Evolutionary conservation across 164 flowering plant species (phyloP), one percentile per base, ranked within the genome.

Genomic region (Tetrastigma voinierianum): DNA sequence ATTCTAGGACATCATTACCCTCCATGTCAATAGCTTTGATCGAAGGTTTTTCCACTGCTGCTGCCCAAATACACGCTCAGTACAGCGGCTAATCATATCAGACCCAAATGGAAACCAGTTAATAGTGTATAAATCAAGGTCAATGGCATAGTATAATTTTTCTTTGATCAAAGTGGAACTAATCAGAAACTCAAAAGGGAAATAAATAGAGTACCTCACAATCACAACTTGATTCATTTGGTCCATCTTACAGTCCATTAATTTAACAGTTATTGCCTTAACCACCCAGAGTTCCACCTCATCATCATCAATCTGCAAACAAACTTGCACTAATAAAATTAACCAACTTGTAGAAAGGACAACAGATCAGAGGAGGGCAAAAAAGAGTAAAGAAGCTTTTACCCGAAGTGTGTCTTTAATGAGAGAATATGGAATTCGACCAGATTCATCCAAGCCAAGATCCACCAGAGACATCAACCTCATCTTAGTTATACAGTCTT

Each of bases 401-500:
- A 92, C 98, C 81, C 74, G 74, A 15, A 95, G 88, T 2, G 95
- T 85, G 25, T 93, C 96, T 69, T 68, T 89, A 70, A 95, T 88
- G 16, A 81, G 64, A 57, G 81, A 72, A 77, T 92, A 93, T 24
- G 98, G 84, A 71, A 95, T 87, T 69, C 74, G 82, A n/a, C 87
- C 83, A 68, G 90, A 85, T 61, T 77, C 89, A 75, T 70, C 51
- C 4, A 80, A 80, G 24, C 87, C 88, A 64, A 95, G 96, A 84
- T 90, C 96, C 47, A 86, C 87, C 80, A 95, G 73, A 48, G 99
- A 87, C 79, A 91, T 77, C 77, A 96, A 76, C 68, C 96, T 83
- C 98, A 96, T 96, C 79, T 93, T 96, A 24, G 88, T 66, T 60
- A 96, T 71, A 73, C 98, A 96, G 43, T 93, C 97, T 75, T 93